These are phyloP conservation scores for Rhodomyrtus tomentosa DNA, from an alignment of 345 rosid genomes.

Conservation along the genomic window DNA sequence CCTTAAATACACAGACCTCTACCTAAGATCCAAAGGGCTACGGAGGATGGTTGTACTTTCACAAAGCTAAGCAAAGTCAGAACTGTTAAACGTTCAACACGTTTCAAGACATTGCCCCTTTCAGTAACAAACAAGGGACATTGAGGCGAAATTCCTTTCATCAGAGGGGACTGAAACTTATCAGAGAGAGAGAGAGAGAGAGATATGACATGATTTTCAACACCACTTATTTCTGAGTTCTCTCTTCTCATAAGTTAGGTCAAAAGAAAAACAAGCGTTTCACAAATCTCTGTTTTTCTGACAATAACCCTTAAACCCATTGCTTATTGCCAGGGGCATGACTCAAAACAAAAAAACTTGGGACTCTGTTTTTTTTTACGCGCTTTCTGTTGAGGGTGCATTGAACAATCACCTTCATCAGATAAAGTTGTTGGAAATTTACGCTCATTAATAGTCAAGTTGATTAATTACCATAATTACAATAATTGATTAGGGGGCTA, in stretches of 20 bases:
- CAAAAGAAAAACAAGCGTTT: neutral
- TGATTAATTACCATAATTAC: too few species aligned
- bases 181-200: neutral
- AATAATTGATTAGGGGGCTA: too few species aligned
- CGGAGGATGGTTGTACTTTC: neutral
- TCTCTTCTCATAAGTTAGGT: neutral
- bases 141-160: neutral
- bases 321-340: neutral
- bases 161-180: neutral
- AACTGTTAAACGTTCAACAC: constrained; percentile 13
- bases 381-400: neutral
- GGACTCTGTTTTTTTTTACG: neutral
- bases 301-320: neutral
- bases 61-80: constrained; percentile 14
- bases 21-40: neutral
- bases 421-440: too few species aligned
- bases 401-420: neutral
- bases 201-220: neutral
- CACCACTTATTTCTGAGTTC: neutral
- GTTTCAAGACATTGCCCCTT: constrained; percentile 7
- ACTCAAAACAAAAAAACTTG: neutral
- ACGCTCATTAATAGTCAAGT: too few species aligned
- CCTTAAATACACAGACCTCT: neutral
- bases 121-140: constrained; percentile 12
- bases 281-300: neutral